phyloP scores from a whole-genome alignment of 768 basidiomycete species.

The Tulasnella sp. region DNA sequence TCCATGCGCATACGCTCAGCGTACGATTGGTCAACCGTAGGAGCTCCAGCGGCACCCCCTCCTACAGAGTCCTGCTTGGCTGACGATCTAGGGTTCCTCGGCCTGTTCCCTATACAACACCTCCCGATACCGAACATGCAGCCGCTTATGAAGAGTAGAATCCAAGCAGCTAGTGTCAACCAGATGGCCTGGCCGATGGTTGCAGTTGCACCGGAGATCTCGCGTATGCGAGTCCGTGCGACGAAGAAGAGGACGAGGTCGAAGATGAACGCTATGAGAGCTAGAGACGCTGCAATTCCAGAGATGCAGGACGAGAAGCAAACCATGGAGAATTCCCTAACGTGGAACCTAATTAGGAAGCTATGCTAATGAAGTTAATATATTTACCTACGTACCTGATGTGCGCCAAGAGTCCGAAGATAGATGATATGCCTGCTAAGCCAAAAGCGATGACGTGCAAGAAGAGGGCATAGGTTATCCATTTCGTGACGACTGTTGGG shows the following conservation, averaged over 20 bases:
- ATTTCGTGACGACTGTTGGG: slow-evolving; percentile 76
- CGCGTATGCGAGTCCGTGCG: slow-evolving; percentile 72
- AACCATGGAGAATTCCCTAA: slow-evolving; percentile 75
- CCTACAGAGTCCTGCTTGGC: slow-evolving; percentile 21
- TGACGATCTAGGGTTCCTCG: slow-evolving; percentile 26
- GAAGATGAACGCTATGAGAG: slow-evolving; percentile 83
- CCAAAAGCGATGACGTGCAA: slow-evolving; percentile 82
- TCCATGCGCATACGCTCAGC: slow-evolving; percentile 65
- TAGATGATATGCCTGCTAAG: slow-evolving; percentile 53
- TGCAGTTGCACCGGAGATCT: slow-evolving; percentile 59
- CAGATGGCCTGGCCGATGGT: slow-evolving; percentile 81
- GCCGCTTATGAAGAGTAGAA: slow-evolving; percentile 80
- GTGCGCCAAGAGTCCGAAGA: slow-evolving; percentile 83
- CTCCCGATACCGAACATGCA: slow-evolving; percentile 78
- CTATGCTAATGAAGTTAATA: too few species aligned
- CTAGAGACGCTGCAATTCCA: slow-evolving; percentile 64
- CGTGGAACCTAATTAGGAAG: slow-evolving; percentile 14
- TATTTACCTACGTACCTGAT: too few species aligned
- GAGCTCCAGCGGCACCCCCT: background rate
- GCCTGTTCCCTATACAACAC: slow-evolving; percentile 62
- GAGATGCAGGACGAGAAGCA: slow-evolving; percentile 75
- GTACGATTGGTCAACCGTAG: slow-evolving; percentile 28
- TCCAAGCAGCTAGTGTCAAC: slow-evolving; percentile 78
- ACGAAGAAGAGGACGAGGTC: slow-evolving; percentile 87
- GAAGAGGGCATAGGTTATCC: slow-evolving; percentile 89